Evolutionary conservation across 83 land plant genomes (phyloP).

Genomic region (Isoetes engelmannii): DNA sequence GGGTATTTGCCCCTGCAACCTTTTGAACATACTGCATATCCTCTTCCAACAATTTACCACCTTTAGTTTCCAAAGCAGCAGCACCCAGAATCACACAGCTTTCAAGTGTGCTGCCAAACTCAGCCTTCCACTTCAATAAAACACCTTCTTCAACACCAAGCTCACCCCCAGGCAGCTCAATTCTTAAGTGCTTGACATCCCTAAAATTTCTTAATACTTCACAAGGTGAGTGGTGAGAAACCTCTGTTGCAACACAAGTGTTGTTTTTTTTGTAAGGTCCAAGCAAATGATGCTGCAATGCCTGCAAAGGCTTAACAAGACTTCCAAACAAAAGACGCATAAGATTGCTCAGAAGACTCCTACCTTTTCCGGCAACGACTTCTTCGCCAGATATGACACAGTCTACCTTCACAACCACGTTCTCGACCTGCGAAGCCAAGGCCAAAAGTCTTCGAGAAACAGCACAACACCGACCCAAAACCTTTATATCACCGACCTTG

Average conservation of each 20-base stretch:
- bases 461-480: constrained; percentile 64
- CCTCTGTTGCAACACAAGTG: constrained; percentile 14
- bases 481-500: constrained; percentile 57
- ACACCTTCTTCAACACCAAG: constrained; percentile 28
- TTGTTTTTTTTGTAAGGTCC: constrained; percentile 12
- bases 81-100: constrained; percentile 70
- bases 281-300: constrained; percentile 25
- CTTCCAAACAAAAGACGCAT: constrained; percentile 36
- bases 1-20: constrained; percentile 11
- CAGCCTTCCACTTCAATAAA: constrained; percentile 40
- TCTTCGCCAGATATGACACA: constrained; percentile 50
- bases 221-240: constrained; percentile 59
- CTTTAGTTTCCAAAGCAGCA: constrained; percentile 17
- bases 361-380: constrained; percentile 27
- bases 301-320: constrained; percentile 47
- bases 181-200: constrained; percentile 38
- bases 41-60: neutral
- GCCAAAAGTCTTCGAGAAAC: constrained; percentile 53
- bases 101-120: constrained; percentile 62
- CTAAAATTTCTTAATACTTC: constrained; percentile 55
- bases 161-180: constrained; percentile 27
- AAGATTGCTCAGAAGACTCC: constrained; percentile 27
- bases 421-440: constrained; percentile 54
- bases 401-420: constrained; percentile 59
- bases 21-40: neutral